Evolutionary conservation across 305 asterid genomes (phyloP), one percentile per base, ranked within the genome.

Genomic region (Fraxinus ornus): DNA sequence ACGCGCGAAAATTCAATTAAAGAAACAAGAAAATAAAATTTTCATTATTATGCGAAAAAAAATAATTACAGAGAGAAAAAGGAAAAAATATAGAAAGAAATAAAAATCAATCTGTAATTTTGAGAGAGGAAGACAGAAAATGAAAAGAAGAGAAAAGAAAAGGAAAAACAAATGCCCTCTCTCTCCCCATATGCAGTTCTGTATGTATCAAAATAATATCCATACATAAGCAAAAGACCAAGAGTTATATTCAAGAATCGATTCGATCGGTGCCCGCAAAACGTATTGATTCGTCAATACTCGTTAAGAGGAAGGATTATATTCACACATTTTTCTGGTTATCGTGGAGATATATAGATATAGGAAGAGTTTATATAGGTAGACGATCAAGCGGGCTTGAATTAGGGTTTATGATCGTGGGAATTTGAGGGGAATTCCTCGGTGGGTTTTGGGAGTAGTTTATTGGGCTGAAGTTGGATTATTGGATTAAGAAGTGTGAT

Each of bases 351-450:
- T 86, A 36, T 79, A 83, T 80, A 78, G 76, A 52, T 60, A 79
- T 70, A 39, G 81, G 76, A 30, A 78, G 52, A 78, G 75, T 82
- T 84, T 82, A 72, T 21, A 15, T 52, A 75, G 80, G 83, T 78
- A 78, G 91, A 88, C 87, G 95, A 95, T 93, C 95, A 92, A 87
- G 88, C 86, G 87, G 84, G 86, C 80, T 84, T 86, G 73, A 78
- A 72, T 76, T 77, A 82, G 85, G 89, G 84, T 82, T 86, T 76
- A 30, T 75, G 84, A 86, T 83, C 85, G 79, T 39, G 80, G 66
- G 52, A 74, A 82, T 78, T 75, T 41, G 33, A n/a, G 88, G 76
- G 66, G 82, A 79, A 79, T 83, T 83, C 26, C 36, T 86, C 82
- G 72, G 73, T 55, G 90, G 88, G 84, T 55, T 84, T 78, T 82